phyloP scores from a whole-genome alignment of 306 rosid genomes.

The Cicer bijugum region DNA sequence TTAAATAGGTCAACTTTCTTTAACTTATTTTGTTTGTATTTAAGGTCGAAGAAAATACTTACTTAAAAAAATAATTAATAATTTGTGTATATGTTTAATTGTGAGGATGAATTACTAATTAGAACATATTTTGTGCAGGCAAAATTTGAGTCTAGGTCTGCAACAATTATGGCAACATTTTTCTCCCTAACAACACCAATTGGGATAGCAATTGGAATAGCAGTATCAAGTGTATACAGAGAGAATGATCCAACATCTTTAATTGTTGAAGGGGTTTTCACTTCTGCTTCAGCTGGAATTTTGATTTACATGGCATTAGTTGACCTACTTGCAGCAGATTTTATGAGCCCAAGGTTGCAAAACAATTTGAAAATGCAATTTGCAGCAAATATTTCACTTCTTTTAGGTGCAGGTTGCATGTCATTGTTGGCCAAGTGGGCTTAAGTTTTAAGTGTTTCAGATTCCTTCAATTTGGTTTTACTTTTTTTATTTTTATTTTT shows the following conservation, averaged over 20 bases:
- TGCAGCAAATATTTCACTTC: slow-evolving; percentile 65
- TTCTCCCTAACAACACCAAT: slow-evolving; percentile 75
- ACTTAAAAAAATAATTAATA: not conserved
- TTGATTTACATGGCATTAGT: slow-evolving; percentile 80
- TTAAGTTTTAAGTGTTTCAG: slow-evolving; percentile 32
- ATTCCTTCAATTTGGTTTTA: not conserved
- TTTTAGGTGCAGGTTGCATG: slow-evolving; percentile 73
- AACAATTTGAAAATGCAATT: slow-evolving; percentile 52
- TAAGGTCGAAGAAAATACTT: no score
- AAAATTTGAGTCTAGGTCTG: slow-evolving; percentile 54
- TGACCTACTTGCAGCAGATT: slow-evolving; percentile 76
- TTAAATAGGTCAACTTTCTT: rapidly evolving
- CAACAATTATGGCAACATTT: slow-evolving; percentile 61
- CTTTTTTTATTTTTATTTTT: not conserved
- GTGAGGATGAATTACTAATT: not conserved
- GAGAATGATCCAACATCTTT: slow-evolving; percentile 62
- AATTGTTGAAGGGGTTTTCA: slow-evolving; percentile 62
- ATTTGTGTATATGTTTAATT: not conserved
- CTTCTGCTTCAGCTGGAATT: slow-evolving; percentile 75
- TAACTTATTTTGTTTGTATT: no score
- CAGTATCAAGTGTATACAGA: slow-evolving; percentile 53
- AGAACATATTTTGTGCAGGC: slow-evolving; percentile 53
- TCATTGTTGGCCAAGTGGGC: slow-evolving; percentile 77
- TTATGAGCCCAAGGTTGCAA: slow-evolving; percentile 68
- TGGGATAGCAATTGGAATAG: slow-evolving; percentile 71